These are phyloP conservation scores for Debaryomycetaceae sp. DNA, from an alignment of 1,139 yeast species.

Conservation along the genomic window DNA sequence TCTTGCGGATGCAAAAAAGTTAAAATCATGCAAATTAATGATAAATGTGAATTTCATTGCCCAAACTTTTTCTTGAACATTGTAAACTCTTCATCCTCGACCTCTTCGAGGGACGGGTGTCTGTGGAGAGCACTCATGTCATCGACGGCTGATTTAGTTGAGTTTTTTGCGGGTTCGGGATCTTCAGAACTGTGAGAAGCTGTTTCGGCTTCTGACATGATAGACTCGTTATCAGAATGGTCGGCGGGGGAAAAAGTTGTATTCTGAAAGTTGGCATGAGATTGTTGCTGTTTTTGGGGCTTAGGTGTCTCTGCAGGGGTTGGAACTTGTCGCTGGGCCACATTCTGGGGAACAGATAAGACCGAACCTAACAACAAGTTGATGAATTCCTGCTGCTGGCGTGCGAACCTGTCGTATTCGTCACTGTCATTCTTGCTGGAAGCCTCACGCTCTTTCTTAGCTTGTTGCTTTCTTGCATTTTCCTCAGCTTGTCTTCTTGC, in stretches of 20 bases:
- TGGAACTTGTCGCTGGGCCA: background rate
- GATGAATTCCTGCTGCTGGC: conserved; percentile 1
- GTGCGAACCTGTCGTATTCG: background rate
- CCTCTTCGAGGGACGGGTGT: conserved; percentile 28
- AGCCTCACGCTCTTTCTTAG: no score
- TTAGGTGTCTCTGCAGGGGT: background rate
- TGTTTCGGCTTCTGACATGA: conserved; percentile 19
- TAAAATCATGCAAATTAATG: background rate
- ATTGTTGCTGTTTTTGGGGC: background rate
- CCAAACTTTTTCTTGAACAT: conserved; percentile 32
- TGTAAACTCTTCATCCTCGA: conserved; percentile 34
- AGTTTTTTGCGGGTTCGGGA: background rate
- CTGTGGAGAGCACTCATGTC: conserved; percentile 10
- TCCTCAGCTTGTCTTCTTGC: conserved; percentile 10
- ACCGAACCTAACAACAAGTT: background rate
- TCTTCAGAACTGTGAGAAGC: conserved; percentile 3
- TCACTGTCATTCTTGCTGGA: background rate
- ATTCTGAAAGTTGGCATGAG: background rate
- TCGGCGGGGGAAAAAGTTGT: background rate
- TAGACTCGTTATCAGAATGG: conserved; percentile 20
- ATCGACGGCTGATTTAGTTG: background rate
- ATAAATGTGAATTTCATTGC: conserved; percentile 10
- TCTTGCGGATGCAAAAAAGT: background rate
- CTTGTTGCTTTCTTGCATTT: conserved; percentile 2
- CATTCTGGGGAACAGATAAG: background rate